Conservation (phyloP, 345 rosid species). For the Nasturtium officinale region DNA sequence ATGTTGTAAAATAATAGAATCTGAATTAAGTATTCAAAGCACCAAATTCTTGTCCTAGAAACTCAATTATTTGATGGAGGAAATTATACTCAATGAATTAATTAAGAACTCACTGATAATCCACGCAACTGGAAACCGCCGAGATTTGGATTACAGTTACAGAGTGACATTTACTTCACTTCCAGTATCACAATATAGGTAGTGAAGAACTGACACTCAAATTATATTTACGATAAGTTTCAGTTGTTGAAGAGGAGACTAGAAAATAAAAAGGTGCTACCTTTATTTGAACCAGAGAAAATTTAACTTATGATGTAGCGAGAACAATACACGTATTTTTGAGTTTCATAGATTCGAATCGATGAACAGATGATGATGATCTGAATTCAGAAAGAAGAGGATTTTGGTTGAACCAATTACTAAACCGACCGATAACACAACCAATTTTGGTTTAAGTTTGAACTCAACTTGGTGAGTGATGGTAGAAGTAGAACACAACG, state of each 20-base stretch:
- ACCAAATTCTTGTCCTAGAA: not conserved
- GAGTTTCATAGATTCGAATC: not conserved
- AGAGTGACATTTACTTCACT: conserved; percentile 27
- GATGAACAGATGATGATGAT: not conserved
- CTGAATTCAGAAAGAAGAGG: conserved; percentile 2
- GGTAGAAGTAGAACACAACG: not conserved
- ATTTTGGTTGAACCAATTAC: not conserved
- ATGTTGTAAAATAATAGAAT: not conserved
- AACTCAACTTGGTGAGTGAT: not conserved
- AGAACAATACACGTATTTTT: not conserved
- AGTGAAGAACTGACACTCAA: not conserved
- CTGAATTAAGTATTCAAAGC: not conserved
- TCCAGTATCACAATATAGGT: not conserved
- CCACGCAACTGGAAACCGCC: conserved; percentile 5
- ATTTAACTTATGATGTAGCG: not conserved
- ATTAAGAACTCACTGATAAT: conserved; percentile 25
- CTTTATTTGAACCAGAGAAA: not conserved
- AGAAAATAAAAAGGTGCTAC: not conserved
- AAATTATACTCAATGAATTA: not conserved
- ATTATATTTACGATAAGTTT: not conserved
- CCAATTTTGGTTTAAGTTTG: not conserved
- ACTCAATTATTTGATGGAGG: not conserved
- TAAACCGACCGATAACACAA: conserved; percentile 26
- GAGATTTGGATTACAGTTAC: conserved; percentile 24
- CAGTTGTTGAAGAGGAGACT: not conserved